Percentiles rank a stretch among this genome's conserved stretches.
phyloP scores from a whole-genome alignment of 176 grass and related monocot species.

The Aegilops longissima region DNA sequence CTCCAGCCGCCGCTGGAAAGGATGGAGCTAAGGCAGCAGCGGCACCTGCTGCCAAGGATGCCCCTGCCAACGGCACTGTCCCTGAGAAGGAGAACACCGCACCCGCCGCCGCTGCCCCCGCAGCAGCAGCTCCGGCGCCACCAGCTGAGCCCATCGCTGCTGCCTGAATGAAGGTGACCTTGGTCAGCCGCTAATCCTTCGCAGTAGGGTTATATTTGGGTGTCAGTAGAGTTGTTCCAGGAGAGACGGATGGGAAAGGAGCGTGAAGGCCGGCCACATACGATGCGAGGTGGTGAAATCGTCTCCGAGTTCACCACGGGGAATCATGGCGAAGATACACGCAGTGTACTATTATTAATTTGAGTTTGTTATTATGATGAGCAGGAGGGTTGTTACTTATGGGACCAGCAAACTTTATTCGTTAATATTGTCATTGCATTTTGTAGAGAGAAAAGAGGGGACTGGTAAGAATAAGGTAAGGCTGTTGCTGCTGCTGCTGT shows the following conservation, averaged over 20 bases:
- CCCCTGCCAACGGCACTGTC: constrained; percentile 42
- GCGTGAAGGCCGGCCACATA: neutral
- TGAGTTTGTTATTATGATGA: constrained; percentile 16
- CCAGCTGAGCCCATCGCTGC: constrained; percentile 30
- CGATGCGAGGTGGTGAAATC: neutral
- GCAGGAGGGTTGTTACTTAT: neutral
- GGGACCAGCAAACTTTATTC: constrained; percentile 36
- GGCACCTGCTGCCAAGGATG: constrained; percentile 22
- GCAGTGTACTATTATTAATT: constrained; percentile 13
- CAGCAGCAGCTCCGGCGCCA: neutral
- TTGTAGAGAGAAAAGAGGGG: constrained; percentile 45
- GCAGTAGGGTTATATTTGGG: constrained; percentile 7
- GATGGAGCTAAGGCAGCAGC: constrained; percentile 25
- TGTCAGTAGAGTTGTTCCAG: constrained; percentile 2
- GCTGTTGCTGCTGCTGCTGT: neutral
- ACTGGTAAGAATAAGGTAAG: constrained; percentile 23
- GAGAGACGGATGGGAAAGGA: neutral
- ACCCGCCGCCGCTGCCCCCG: neutral
- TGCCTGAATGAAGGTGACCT: constrained; percentile 10
- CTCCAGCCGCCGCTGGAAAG: constrained; percentile 24
- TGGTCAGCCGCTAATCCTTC: neutral
- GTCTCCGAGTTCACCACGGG: neutral
- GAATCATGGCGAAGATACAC: neutral
- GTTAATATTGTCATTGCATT: constrained; percentile 41
- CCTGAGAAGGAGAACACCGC: constrained; percentile 42